A percentile compares a stretch with the other conserved stretches of the same genome.
phyloP scores from a whole-genome alignment of 1,284 basidiomycete species.

The Mrakiaceae sp. region DNA sequence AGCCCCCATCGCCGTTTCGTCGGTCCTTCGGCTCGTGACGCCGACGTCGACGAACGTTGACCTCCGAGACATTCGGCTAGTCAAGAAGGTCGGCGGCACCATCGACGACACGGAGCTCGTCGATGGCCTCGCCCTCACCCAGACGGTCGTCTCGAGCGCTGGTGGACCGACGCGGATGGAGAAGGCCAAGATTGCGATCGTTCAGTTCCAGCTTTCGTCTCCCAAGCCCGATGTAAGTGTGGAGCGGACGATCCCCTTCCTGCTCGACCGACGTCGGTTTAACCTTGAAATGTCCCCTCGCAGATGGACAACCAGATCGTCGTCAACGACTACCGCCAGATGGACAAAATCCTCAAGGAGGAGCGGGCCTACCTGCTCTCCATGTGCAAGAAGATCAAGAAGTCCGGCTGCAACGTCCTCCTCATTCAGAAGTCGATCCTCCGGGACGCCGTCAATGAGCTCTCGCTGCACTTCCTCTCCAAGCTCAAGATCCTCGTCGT shows the following conservation, averaged over 20 bases:
- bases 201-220: slow-evolving; percentile 95
- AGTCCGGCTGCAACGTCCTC: slow-evolving; percentile 96
- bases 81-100: slow-evolving; percentile 98
- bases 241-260: background rate
- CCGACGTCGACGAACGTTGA: slow-evolving; percentile 87
- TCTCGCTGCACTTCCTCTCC: slow-evolving; percentile 96
- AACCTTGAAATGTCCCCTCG: background rate
- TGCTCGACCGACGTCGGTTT: background rate
- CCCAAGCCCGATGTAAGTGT: slow-evolving; percentile 90
- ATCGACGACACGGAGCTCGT: slow-evolving; percentile 98
- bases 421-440: slow-evolving; percentile 99
- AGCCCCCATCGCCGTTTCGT: slow-evolving; percentile 91
- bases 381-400: slow-evolving; percentile 99
- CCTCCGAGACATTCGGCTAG: slow-evolving; percentile 87
- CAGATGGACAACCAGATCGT: slow-evolving; percentile 99
- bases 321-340: slow-evolving; percentile 98
- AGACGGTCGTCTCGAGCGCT: slow-evolving; percentile 79
- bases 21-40: slow-evolving; percentile 82
- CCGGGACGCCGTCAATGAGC: slow-evolving; percentile 95
- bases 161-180: slow-evolving; percentile 93
- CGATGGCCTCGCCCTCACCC: slow-evolving; percentile 91
- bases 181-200: slow-evolving; percentile 96
- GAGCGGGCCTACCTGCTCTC: slow-evolving; percentile 96
- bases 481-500: slow-evolving; percentile 94
- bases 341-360: slow-evolving; percentile 99